Conservation (phyloP, 345 rosid species). For the Citrus hindsii region DNA sequence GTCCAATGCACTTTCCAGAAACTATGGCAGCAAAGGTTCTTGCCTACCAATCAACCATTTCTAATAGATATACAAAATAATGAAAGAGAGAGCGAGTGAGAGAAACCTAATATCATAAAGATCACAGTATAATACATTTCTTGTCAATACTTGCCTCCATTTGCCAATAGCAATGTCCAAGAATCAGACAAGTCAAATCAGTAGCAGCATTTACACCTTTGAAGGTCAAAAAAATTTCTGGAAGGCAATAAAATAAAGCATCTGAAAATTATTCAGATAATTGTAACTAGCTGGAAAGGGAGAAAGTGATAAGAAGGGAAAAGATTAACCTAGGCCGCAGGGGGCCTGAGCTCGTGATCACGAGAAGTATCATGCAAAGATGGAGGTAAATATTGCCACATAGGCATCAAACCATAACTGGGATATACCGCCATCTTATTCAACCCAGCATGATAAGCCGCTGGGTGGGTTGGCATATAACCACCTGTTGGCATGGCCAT, state of each 20-base stretch:
- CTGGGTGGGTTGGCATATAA: conserved; percentile 50
- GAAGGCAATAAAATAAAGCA: conserved; percentile 14
- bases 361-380: conserved; percentile 74
- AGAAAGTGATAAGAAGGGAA: not conserved
- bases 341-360: conserved; percentile 93
- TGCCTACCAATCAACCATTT: not conserved
- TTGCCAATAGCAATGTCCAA: conserved; percentile 15
- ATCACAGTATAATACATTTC: not conserved
- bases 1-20: not conserved
- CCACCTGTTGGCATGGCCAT: conserved; percentile 53
- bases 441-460: conserved; percentile 46
- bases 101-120: not conserved
- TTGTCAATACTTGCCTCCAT: conserved; percentile 6
- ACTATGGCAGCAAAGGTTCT: not conserved
- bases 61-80: not conserved
- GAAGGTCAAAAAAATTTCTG: conserved; percentile 10
- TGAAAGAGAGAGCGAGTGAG: not conserved
- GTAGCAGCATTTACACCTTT: conserved; percentile 23
- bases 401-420: conserved; percentile 68
- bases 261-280: conserved; percentile 4
- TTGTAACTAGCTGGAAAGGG: not conserved
- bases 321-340: conserved; percentile 63
- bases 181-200: conserved; percentile 6
- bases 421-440: conserved; percentile 67
- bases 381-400: conserved; percentile 95